Base-by-base conservation (phyloP, 805 yeast species). In the Hanseniaspora osmophila region DNA sequence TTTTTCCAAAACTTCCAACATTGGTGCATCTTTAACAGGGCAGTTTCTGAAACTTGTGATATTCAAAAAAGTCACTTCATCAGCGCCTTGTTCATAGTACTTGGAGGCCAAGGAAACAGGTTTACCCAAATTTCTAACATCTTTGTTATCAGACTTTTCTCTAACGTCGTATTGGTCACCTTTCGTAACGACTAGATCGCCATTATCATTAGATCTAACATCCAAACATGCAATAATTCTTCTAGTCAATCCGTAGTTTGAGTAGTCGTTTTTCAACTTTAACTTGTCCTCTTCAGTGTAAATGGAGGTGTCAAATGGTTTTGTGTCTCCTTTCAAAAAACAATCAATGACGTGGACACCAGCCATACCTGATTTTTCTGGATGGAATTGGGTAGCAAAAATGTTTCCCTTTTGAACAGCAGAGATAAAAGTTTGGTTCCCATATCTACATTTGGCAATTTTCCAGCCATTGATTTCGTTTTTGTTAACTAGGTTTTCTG, bases 131-230 rank as follows among this genome's bases (percentile, higher is more conserved):
- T 92, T 92, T 61, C 96, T 75, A 27, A 92, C 96, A 51, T 76
- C 75, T 17, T 44, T 44, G 40, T 67, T 67, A 30, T 72, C 75
- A 4, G 63, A 59, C 54, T 80, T 80, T 57, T 88, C 96, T 52
- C 98, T 77, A 1, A 92, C 99, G 63, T 92, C 95, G 60, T 92
- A 92, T 62, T 92, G 98, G 58, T 92, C 99, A 47, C 99, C 99
- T 64, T 92, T 92, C 0, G 99, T 92, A 27, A 92, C 99, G 1
- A 92, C 98, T 53, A 92, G 71, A 60, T 92, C 98, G 30, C 98
- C 99, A 35, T 69, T 69, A 57, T 92, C 98, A 59, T 92, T 92
- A 6, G 95, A 71, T 55, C 99, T 77, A n/a, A 92, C 98, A 59
- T 92, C 99, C 40, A 92, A 65, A 62, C 99, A 92, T 0, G 98